Percentiles rank a stretch among this genome's conserved stretches.
Evolutionary conservation across 495 filamentous ascomycete species (phyloP).

Genomic region (Achaetomiella virescens): DNA sequence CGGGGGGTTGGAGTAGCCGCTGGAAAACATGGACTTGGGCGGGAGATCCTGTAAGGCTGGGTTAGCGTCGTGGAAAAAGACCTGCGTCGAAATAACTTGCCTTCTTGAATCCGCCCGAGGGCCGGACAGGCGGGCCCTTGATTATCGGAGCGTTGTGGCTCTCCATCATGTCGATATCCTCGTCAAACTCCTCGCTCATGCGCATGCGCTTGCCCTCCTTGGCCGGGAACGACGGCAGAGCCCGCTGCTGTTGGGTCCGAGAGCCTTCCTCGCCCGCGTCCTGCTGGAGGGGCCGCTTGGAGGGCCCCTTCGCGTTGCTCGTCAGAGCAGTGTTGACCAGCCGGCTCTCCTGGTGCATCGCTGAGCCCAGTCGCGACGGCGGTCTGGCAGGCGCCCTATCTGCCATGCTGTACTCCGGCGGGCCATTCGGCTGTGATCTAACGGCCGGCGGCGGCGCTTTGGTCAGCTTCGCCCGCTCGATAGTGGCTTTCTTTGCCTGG

Average conservation of each 20-base stretch:
- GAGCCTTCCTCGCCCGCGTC: constrained; percentile 44
- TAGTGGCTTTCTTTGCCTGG: constrained; percentile 61
- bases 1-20: constrained; percentile 55
- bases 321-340: constrained; percentile 40
- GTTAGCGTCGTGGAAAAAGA: constrained; percentile 22
- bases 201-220: constrained; percentile 54
- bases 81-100: constrained; percentile 37
- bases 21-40: constrained; percentile 57
- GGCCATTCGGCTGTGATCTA: constrained; percentile 43
- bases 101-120: constrained; percentile 69
- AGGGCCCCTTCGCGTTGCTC: constrained; percentile 36
- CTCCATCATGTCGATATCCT: constrained; percentile 36
- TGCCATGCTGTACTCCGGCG: constrained; percentile 36
- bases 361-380: constrained; percentile 38
- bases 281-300: constrained; percentile 46
- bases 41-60: constrained; percentile 44
- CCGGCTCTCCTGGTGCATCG: constrained; percentile 38
- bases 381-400: constrained; percentile 31
- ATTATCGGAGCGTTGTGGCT: constrained; percentile 41
- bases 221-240: constrained; percentile 39
- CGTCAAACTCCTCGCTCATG: constrained; percentile 51
- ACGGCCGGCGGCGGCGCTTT: constrained; percentile 47
- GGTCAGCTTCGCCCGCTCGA: constrained; percentile 56
- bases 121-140: constrained; percentile 77
- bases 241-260: constrained; percentile 33